Base-by-base conservation (phyloP, 2,329 filamentous ascomycete genomes). In the Exophiala sp. region DNA sequence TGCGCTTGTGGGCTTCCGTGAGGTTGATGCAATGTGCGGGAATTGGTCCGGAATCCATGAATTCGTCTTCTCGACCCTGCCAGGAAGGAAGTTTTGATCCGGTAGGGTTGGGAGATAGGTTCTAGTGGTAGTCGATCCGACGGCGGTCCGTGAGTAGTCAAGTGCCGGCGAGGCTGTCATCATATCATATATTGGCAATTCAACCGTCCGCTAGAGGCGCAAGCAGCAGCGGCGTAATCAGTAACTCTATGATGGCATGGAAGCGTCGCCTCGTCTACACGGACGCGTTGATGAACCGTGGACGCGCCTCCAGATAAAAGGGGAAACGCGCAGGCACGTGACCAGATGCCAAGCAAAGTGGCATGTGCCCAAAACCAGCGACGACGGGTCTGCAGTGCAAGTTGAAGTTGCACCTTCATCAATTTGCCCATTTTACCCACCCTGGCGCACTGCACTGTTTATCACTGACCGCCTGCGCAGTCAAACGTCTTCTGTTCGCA, bases 11-110 rank as follows among this genome's bases (percentile, higher is more conserved):
- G 19, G 56, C 53, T 5, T 55, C 68, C 62, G 58, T 75, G 65
- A 79, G 66, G 35, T 68, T 65, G 3, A 67, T 63, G 58, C 79
- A 79, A 30, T 67, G 66, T 1, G 63, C 48, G 2, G 74, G 74
- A 9, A 53, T 9, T n/a, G 48, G 43, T 13, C 43, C 39, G 32
- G 29, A 32, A 38, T 48, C 48, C 53, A 42, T 51, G n/a, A n/a
- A n/a, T n/a, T n/a, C n/a, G n/a, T n/a, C n/a, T n/a, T n/a, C n/a
- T n/a, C n/a, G n/a, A n/a, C n/a, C n/a, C n/a, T n/a, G n/a, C n/a
- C n/a, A n/a, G n/a, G n/a, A n/a, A n/a, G n/a, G n/a, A n/a, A n/a
- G n/a, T n/a, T n/a, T n/a, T n/a, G n/a, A n/a, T n/a, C n/a, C n/a
- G n/a, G n/a, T n/a, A n/a, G n/a, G n/a, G n/a, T n/a, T n/a, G n/a